Base-by-base conservation (phyloP, 495 filamentous ascomycete genomes). In the Tricharina praecox region DNA sequence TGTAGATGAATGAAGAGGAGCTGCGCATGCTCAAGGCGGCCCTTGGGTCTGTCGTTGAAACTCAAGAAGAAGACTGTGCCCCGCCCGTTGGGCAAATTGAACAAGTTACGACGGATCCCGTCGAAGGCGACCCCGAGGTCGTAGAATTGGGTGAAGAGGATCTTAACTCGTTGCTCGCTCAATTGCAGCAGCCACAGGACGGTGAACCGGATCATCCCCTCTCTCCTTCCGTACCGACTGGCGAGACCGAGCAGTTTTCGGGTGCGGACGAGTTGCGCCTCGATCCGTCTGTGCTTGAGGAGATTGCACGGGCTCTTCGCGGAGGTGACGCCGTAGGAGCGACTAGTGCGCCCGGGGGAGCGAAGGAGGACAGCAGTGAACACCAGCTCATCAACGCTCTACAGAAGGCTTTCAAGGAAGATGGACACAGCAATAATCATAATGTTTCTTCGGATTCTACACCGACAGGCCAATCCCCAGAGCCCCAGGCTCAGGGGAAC, bases 1-100 rank as follows among this genome's bases (percentile, higher is more conserved):
- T 19, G 44, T 23, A 54, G 52, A 54, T 54, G 52, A 54, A 54
- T 20, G 50, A 54, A 23, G 50, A 48, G 38, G 52, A 54, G 35
- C 50, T 54, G 21, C 50, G 44, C 32, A 49, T 54, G 21, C 50
- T 54, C 23, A 50, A 39, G 28, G 51, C 52, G 16, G 50, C 33
- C 7, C 7, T 5, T 13, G 44, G 16, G 21, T 44, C 36, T 45
- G 28, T 36, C 15, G n/a, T 21, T 15, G 11, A 7, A 8, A 36
- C 10, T 28, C 24, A 24, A 28, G 36, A 36, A 11, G 23, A 41
- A 33, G 44, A 28, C 20, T 28, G 40, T 23, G 21, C 35, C 23
- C 20, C 49, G 23, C 9, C 36, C 25, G 42, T 42, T 43, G 42
- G n/a, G n/a, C n/a, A n/a, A n/a, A n/a, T n/a, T n/a, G n/a, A n/a